Conservation (phyloP, 139 green algal genomes). For the Haematococcus sp. region DNA sequence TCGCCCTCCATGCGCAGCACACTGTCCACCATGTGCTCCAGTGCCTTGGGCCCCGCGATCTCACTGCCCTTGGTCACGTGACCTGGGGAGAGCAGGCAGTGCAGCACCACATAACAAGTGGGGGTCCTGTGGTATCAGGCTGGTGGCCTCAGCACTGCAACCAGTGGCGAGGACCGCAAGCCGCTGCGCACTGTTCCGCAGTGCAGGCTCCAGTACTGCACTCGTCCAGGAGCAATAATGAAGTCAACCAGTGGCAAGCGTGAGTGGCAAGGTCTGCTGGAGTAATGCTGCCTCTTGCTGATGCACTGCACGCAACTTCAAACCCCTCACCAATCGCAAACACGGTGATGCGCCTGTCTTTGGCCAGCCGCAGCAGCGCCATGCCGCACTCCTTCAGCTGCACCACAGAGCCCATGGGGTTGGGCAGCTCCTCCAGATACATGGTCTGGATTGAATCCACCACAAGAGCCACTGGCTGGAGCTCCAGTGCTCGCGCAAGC, state of each 20-base stretch:
- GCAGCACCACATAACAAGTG: background rate
- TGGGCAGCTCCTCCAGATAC: conserved; percentile 70
- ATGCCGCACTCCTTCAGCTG: conserved; percentile 91
- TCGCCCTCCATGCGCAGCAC: conserved; percentile 93
- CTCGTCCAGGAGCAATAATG: too few relatives aligned
- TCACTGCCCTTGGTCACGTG: conserved; percentile 68
- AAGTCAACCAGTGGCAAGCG: too few relatives aligned
- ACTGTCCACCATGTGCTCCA: conserved; percentile 96
- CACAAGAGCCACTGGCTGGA: conserved; percentile 73
- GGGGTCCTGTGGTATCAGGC: too few relatives aligned
- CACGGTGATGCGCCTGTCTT: conserved; percentile 64
- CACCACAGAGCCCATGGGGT: conserved; percentile 65
- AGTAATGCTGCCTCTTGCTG: too few relatives aligned
- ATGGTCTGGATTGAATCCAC: conserved; percentile 97
- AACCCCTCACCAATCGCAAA: conserved; percentile 68
- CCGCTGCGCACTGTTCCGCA: too few relatives aligned
- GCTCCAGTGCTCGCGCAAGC: background rate
- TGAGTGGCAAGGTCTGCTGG: too few relatives aligned
- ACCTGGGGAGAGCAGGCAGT: background rate
- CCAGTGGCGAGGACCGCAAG: too few relatives aligned
- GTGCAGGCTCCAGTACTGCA: too few relatives aligned
- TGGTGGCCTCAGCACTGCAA: too few relatives aligned
- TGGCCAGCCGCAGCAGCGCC: conserved; percentile 76
- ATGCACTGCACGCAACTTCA: too few relatives aligned
- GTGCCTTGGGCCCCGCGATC: conserved; percentile 83